Percentiles rank a stretch among this genome's conserved stretches.
These are phyloP conservation scores for Rhinocladiella mackenziei DNA, from an alignment of 2,329 filamentous ascomycete species.

Conservation along the genomic window DNA sequence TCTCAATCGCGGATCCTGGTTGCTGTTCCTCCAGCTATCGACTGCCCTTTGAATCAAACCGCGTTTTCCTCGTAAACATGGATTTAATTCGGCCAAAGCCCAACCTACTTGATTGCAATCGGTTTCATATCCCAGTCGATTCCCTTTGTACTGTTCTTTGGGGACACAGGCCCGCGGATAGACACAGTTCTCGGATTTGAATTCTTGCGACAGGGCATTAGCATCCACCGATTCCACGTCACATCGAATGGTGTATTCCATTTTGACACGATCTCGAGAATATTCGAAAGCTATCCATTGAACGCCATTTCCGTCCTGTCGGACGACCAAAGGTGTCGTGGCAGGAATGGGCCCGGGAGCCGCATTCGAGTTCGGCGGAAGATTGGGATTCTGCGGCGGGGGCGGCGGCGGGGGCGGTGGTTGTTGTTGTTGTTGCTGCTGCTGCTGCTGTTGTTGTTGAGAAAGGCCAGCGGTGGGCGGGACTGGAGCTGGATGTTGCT, in stretches of 20 bases:
- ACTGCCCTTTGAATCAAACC: slow-evolving; percentile 95
- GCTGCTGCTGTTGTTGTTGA: slow-evolving; percentile 45
- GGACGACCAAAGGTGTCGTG: slow-evolving; percentile 87
- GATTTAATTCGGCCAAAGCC: slow-evolving; percentile 90
- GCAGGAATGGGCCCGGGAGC: slow-evolving; percentile 95
- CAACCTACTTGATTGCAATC: slow-evolving; percentile 99
- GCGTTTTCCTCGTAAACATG: slow-evolving; percentile 83
- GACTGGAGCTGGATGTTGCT: slow-evolving; percentile 30
- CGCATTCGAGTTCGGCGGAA: slow-evolving; percentile 70
- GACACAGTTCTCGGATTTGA: slow-evolving; percentile 97
- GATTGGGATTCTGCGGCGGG: slow-evolving; percentile 49
- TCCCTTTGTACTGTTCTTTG: slow-evolving; percentile 95
- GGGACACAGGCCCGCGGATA: slow-evolving; percentile 91
- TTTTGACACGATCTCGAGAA: slow-evolving; percentile 93
- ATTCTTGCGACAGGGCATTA: slow-evolving; percentile 76
- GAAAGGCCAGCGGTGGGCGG: slow-evolving; percentile 49
- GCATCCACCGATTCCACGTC: slow-evolving; percentile 96
- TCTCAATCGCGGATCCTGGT: slow-evolving; percentile 85
- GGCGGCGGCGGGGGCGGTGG: slow-evolving; percentile 35
- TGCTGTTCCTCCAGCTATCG: slow-evolving; percentile 98
- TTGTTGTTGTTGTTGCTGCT: slow-evolving; percentile 42
- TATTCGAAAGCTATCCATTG: slow-evolving; percentile 99
- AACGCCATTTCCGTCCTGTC: slow-evolving; percentile 92
- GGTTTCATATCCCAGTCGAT: slow-evolving; percentile 91
- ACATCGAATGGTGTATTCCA: slow-evolving; percentile 98